Base-by-base conservation (phyloP, 1,284 basidiomycete genomes). In the Microstroma glucosiphilum region DNA sequence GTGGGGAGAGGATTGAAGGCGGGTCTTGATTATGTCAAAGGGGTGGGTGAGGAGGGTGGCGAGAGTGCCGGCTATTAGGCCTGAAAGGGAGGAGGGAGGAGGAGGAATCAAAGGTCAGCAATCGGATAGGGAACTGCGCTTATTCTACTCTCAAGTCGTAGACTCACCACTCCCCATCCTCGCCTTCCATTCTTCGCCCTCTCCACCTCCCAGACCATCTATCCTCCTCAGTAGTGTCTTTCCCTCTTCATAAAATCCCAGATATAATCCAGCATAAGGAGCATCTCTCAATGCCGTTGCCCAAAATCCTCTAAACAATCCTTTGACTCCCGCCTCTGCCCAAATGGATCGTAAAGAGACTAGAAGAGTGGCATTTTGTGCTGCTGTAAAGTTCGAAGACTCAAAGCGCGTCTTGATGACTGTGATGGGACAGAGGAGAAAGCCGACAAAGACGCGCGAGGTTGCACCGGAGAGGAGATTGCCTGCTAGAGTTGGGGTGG, bases 391-490 rank as follows among this genome's bases (percentile, higher is more conserved):
- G 64, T 77, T 66, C 53, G 72, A 76, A 23, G 68, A 70, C 58
- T 98, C 94, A 69, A 89, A 96, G 13, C 94, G 85, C 23, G 94
- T 91, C 81, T 99, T 99, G 62, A 98, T 82, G 13, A 98, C 87
- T 0, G 94, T 91, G 69, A 98, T 87, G 0, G 94, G 96, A 77
- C 94, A 97, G 64, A 98, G 77, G 0, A 93, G 67, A 72, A 96
- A 88, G 0, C 94, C 94, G 0, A 97, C 90, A 0, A 83, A 83
- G 12, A 92, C 88, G 56, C 96, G 85, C 0, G 91, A 87, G 2
- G 89, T 85, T 0, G 92, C 93, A 1, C 94, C 94, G 0, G 94
- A 89, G 12, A 96, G 61, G 1, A 98, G 83, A 79, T 98, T 97
- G 0, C 93, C 94, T 63, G 86, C 83, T 49, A 82, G 85, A 0